phyloP scores from a whole-genome alignment of 257 asterid species.

The Dorcoceras hygrometricum region DNA sequence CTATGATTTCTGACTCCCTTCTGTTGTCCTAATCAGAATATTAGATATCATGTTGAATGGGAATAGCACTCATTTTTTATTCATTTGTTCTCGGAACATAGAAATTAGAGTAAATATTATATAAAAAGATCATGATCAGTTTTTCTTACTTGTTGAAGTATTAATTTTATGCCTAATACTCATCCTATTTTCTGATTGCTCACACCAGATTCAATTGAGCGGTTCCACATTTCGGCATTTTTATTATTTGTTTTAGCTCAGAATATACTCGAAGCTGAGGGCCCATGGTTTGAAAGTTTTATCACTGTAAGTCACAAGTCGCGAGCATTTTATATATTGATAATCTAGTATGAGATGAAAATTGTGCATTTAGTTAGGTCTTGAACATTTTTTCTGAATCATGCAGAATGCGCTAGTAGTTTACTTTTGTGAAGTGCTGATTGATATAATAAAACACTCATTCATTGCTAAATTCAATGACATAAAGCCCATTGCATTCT shows the following conservation, averaged over 20 bases:
- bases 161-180: conserved; percentile 20
- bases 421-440: conserved; percentile 75
- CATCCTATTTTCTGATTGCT: conserved; percentile 25
- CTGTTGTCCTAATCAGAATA: background rate
- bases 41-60: background rate
- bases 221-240: conserved; percentile 94
- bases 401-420: conserved; percentile 92
- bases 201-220: conserved; percentile 80
- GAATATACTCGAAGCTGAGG: conserved; percentile 90
- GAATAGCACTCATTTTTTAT: background rate
- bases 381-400: conserved; percentile 20
- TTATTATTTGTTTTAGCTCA: conserved; percentile 94
- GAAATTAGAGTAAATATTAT: no score
- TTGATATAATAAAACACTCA: conserved; percentile 88
- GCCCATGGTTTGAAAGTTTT: conserved; percentile 90
- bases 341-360: conserved; percentile 7
- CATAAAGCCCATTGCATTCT: conserved; percentile 85
- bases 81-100: background rate
- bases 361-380: conserved; percentile 5
- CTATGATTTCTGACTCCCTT: conserved; percentile 13
- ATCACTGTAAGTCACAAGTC: conserved; percentile 54
- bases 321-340: conserved; percentile 5
- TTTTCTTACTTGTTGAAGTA: background rate
- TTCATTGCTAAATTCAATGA: conserved; percentile 93
- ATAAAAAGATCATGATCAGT: background rate